Evolutionary conservation across 148 eudicot species (phyloP), one percentile per base, ranked within the genome.

Genomic region (Dianthus caryophyllus): DNA sequence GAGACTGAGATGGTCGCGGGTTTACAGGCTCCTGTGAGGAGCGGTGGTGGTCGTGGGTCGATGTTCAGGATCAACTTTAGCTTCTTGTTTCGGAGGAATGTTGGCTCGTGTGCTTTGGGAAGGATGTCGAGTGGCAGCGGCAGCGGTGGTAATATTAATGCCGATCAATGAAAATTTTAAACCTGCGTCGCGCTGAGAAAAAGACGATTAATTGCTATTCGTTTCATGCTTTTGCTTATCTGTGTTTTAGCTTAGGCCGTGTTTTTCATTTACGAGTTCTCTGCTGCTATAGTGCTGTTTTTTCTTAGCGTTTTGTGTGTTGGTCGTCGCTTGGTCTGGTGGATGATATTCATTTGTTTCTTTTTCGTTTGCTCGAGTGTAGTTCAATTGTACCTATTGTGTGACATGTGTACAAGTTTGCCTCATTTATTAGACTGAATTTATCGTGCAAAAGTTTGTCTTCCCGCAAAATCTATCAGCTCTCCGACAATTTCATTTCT

Each of bases 21-120:
- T n/a, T n/a, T n/a, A n/a, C 54, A 61, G 46, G 61, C 65, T 62
- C 71, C 83, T 12, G 56, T 71, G 5, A 76, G 83, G 67, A 73
- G 78, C 65, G 76, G 61, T 73, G 80, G 74, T 73, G 80, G 74
- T 14, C 78, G 87, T 10, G 53, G 65, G 5, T 80, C 87, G 0
- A 55, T 69, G 27, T 81, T 80, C 48, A 85, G 77, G 75, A 43
- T 83, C 12, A 87, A 78, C 77, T 73, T 90, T 69, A 82, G 87
- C 65, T 55, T 77, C 76, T 75, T 85, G 31, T 77, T 82, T 64
- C 84, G 84, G 55, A 79, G 81, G 72, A 75, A 75, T 61, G 74
- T 85, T 25, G 85, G 70, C 33, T 70, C 84, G 9, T 79, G 87
- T 61, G 79, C 92, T 57, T 69, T 83, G 75, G 80, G 88, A 68